Evolutionary conservation across 345 rosid genomes (phyloP).

Genomic region (Rhodamnia argentea): DNA sequence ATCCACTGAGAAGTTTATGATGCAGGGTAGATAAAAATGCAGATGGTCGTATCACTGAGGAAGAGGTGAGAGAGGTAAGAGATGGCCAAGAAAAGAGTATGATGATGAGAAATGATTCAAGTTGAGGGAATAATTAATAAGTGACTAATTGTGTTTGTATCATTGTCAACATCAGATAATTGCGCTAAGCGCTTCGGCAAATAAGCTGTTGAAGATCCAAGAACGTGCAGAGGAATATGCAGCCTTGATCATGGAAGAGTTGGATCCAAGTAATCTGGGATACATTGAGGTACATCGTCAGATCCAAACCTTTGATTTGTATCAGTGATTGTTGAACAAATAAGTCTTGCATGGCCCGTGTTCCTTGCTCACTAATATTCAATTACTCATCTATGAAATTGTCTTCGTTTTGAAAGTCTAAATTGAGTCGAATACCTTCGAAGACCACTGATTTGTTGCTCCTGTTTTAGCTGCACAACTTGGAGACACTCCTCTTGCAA

Average conservation of each 20-base stretch:
- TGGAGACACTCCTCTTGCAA: conserved; percentile 66
- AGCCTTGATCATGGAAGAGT: conserved; percentile 82
- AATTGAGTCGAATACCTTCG: not conserved
- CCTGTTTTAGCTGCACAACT: conserved; percentile 39
- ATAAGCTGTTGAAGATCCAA: conserved; percentile 63
- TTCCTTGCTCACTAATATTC: not conserved
- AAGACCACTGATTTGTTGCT: not conserved
- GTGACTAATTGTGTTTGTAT: not conserved
- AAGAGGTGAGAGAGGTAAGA: conserved; percentile 69
- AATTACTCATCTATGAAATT: not conserved
- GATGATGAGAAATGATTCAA: not conserved
- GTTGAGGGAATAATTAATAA: not conserved
- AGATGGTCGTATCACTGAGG: conserved; percentile 67
- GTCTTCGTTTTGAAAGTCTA: not conserved
- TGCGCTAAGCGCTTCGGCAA: conserved; percentile 65
- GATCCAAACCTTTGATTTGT: not conserved
- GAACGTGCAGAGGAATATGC: conserved; percentile 68
- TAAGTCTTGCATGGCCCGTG: not conserved
- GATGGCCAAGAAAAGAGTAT: not conserved
- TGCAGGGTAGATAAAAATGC: conserved; percentile 74
- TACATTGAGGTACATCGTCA: conserved; percentile 44
- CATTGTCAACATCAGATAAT: conserved; percentile 43
- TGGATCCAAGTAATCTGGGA: conserved; percentile 63
- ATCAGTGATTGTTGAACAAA: not conserved
- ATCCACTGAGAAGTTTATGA: not conserved